Percentiles rank a stretch among this genome's conserved stretches.
These are phyloP conservation scores for Infundibulicybe gibba DNA, from an alignment of 768 basidiomycete species.

Conservation along the genomic window DNA sequence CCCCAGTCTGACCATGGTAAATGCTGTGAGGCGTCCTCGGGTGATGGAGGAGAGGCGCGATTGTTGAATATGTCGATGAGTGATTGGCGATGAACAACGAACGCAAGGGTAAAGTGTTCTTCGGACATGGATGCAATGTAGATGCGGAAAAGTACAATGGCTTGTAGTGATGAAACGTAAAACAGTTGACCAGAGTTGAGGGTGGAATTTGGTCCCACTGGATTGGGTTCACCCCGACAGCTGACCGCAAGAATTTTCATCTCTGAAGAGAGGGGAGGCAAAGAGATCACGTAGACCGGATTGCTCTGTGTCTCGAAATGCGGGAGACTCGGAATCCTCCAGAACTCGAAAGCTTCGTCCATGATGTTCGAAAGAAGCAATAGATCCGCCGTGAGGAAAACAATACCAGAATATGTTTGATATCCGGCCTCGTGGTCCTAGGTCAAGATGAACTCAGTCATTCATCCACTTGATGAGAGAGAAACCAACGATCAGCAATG, in stretches of 20 bases:
- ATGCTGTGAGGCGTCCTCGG: background rate
- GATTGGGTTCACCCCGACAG: conserved; percentile 42
- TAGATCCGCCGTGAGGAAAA: conserved; percentile 18
- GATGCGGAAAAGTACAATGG: conserved; percentile 32
- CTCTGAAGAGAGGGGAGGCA: conserved; percentile 24
- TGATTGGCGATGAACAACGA: conserved; percentile 30
- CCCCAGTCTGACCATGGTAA: conserved; percentile 29
- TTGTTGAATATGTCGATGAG: conserved; percentile 9
- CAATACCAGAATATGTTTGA: conserved; percentile 15
- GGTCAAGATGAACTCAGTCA: background rate
- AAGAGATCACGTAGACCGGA: conserved; percentile 14
- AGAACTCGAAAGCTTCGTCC: conserved; percentile 17
- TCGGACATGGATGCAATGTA: conserved; percentile 8
- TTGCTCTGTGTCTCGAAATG: conserved; percentile 5
- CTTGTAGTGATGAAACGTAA: conserved; percentile 16
- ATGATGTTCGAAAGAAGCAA: conserved; percentile 21
- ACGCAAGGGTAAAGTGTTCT: conserved; percentile 13
- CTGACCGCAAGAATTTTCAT: conserved; percentile 19
- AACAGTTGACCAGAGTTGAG: conserved; percentile 16
- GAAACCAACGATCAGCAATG: conserved; percentile 25
- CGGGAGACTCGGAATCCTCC: conserved; percentile 19
- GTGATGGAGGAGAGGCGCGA: background rate
- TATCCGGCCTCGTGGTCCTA: conserved; percentile 10
- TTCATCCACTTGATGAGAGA: too few relatives aligned
- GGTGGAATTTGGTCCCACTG: conserved; percentile 12